Evolutionary conservation across 768 basidiomycete species (phyloP).

Genomic region (Strobilomyces dryophilus): DNA sequence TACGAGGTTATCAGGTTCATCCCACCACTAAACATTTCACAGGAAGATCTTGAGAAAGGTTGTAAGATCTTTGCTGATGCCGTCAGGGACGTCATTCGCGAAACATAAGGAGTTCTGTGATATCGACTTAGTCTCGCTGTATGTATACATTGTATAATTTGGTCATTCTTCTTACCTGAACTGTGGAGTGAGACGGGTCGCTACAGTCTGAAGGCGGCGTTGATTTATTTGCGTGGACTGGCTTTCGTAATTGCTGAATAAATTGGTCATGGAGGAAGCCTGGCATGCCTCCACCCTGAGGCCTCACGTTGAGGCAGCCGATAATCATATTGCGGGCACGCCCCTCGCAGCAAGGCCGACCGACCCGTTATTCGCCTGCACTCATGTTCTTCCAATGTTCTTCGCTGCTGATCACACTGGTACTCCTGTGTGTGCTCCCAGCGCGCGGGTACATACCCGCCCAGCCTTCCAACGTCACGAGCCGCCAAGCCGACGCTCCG

Average conservation of each 20-base stretch:
- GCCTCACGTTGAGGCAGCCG: neutral
- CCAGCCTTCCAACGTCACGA: conserved; percentile 61
- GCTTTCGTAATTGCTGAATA: neutral
- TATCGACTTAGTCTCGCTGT: neutral
- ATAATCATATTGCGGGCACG: neutral
- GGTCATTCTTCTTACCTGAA: too few species aligned
- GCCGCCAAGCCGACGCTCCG: conserved; percentile 48
- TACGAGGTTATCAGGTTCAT: conserved; percentile 92
- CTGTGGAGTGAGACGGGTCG: too few species aligned
- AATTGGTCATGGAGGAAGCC: neutral
- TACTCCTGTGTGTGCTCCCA: conserved; percentile 1
- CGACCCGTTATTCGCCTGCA: neutral
- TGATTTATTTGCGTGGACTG: neutral
- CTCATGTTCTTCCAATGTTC: conserved; percentile 14
- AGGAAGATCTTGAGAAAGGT: conserved; percentile 71
- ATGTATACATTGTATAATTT: neutral
- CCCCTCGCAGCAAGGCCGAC: conserved; percentile 15
- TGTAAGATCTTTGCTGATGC: conserved; percentile 62
- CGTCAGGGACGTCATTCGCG: conserved; percentile 62
- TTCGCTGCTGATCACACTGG: conserved; percentile 5
- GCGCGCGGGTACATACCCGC: conserved; percentile 66
- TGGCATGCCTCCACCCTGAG: conserved; percentile 8
- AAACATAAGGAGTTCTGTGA: conserved; percentile 17
- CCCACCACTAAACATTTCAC: conserved; percentile 79
- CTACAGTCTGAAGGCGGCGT: neutral